Base-by-base conservation (phyloP, 2,329 filamentous ascomycete species). In the Hymenoscyphus occultus region DNA sequence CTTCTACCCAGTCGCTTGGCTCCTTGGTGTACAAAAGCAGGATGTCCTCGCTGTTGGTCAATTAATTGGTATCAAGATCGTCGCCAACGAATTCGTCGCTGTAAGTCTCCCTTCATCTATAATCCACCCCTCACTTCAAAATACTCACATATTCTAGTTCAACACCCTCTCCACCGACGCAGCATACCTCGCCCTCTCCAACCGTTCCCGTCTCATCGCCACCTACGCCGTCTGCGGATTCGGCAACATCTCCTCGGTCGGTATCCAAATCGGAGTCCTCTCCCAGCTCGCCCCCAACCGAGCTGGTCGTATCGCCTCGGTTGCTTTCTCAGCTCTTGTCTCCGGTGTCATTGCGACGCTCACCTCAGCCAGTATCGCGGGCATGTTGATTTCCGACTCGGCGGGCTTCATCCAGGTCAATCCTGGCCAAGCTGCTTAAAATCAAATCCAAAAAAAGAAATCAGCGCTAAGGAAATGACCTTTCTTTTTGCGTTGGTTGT, bases 261-360 rank as follows among this genome's bases (percentile, higher is more conserved):
- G 92, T 75, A 94, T 92, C 64, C 92, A 96, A 78, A 95, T 96
- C 67, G 92, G 92, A 80, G 91, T 96, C 65, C 83, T 96, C 61
- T 86, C 89, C 3, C 92, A 96, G 79, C 86, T 96, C 67, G 89
- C 91, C 0, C 92, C 92, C 0, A 82, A 82, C 3, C 86, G 92
- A 56, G 84, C 86, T 45, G 90, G 89, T 65, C 90, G 95, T 71
- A 89, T 96, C 12, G 88, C 90, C 3, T 83, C 83, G 58, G 83
- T 96, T 35, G 92, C 92, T 2, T 64, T 96, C 22, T 93, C 89
- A 39, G 91, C 92, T 5, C 83, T 96, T 68, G 76, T 93, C 61
- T 89, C 90, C 0, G 92, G 93, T 74, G 86, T 95, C 40, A 80
- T 96, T 66, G 86, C 90, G 35, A 96, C 92, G 0, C 80, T 96